phyloP scores from a whole-genome alignment of 495 filamentous ascomycete genomes.

The Neurospora sp. region DNA sequence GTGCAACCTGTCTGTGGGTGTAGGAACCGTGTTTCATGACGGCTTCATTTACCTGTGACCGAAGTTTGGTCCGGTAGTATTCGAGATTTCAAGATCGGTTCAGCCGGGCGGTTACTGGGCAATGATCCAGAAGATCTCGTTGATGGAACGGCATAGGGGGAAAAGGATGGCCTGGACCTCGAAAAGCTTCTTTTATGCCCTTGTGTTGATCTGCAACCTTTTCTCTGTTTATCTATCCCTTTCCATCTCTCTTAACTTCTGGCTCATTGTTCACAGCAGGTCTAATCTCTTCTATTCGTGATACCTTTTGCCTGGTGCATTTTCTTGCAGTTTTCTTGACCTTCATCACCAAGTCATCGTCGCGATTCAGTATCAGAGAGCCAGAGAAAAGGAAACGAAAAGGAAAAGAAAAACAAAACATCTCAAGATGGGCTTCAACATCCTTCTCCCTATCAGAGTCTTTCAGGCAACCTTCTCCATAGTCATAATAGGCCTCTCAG shows the following conservation, averaged over 20 bases:
- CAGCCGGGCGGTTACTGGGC: not conserved
- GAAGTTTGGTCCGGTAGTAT: not conserved
- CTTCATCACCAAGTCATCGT: not conserved
- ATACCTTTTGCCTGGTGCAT: not conserved
- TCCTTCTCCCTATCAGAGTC: slow-evolving; percentile 24
- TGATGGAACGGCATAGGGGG: not conserved
- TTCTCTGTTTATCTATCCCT: not conserved
- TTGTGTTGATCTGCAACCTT: not conserved
- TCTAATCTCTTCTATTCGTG: not conserved
- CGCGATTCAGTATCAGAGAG: not conserved
- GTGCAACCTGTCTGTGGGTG: not conserved
- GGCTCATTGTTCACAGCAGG: not conserved
- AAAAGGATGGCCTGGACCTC: not conserved
- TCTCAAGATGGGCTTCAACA: slow-evolving; percentile 10
- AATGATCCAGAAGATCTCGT: not conserved
- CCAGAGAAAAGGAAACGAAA: slow-evolving; percentile 1
- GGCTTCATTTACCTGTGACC: not conserved
- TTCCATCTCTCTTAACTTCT: not conserved
- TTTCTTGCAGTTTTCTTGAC: not conserved
- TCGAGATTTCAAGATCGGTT: not conserved
- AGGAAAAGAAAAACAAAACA: not conserved
- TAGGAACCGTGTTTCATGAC: not conserved
- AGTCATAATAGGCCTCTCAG: slow-evolving; percentile 56
- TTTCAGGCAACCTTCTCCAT: slow-evolving; percentile 55
- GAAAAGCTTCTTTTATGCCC: not conserved